Base-by-base conservation (phyloP, 768 basidiomycete species). In the Clitopilus passeckerianus region DNA sequence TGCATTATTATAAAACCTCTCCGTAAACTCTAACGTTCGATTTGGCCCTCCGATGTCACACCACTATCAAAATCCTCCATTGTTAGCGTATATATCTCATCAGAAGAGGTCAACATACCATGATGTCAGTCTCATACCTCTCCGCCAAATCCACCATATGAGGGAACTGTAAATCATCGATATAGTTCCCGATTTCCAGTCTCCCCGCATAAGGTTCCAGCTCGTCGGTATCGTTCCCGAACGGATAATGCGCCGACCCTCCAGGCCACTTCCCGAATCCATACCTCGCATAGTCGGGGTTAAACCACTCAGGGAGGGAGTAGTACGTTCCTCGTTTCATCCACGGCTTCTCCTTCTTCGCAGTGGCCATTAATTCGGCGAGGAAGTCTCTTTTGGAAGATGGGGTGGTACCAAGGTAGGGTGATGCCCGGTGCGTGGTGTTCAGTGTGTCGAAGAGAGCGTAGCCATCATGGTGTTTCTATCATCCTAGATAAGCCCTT, bases 391-490 rank as follows among this genome's bases (percentile, higher is more conserved):
- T 77, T 61, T 79, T 71, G 2, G 37, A 41, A 41, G 5, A 5
- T 15, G 37, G 37, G 5, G 37, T 41, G 0, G 84, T 84, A 1
- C 79, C 75, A 15, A 84, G 73, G 53, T 79, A 62, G 7, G 81
- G 74, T 22, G 78, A 80, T 52, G 74, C 81, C 56, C 85, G 68
- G 62, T 84, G 71, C 0, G 81, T 81, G 4, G 83, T 81, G 56
- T 82, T 74, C 54, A 73, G 74, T 2, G 86, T 81, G 62, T 86
- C 82, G 34, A 86, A 86, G 1, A 86, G 64, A 0, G 73, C 73
- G 59, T 79, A 85, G 0, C 86, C 86, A 57, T 86, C 86, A 58
- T 86, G 85, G 57, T 86, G 85, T 77, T 84, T 86, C 78, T 82
- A 20, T 23, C 16, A 27, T 9, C 14, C 52, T 34, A 53, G 34